These are phyloP conservation scores for Clathrospora elynae DNA, from an alignment of 2,329 filamentous ascomycete species.

Conservation along the genomic window DNA sequence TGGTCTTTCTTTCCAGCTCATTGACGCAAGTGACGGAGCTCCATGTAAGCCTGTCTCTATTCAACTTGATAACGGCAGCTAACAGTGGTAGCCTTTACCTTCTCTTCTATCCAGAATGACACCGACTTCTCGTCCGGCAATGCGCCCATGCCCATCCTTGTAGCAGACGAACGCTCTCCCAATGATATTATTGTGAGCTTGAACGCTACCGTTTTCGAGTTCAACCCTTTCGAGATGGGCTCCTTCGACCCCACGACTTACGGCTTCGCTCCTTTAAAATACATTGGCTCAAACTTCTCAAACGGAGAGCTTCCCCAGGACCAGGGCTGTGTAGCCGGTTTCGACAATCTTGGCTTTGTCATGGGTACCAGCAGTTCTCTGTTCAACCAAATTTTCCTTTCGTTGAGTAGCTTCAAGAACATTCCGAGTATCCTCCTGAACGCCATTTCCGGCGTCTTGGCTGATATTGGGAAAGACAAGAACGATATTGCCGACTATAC, in stretches of 20 bases:
- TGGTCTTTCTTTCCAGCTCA: slow-evolving; percentile 82
- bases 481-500: slow-evolving; percentile 75
- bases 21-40: slow-evolving; percentile 76
- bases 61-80: slow-evolving; percentile 67
- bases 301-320: slow-evolving; percentile 62
- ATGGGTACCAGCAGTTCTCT: slow-evolving; percentile 86
- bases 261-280: slow-evolving; percentile 72
- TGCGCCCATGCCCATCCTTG: slow-evolving; percentile 73
- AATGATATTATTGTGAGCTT: slow-evolving; percentile 64
- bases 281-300: slow-evolving; percentile 74
- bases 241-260: slow-evolving; percentile 74
- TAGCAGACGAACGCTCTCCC: slow-evolving; percentile 70
- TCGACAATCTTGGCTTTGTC: slow-evolving; percentile 80
- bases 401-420: slow-evolving; percentile 61
- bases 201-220: slow-evolving; percentile 79
- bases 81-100: slow-evolving; percentile 67
- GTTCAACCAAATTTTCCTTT: slow-evolving; percentile 78
- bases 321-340: slow-evolving; percentile 72
- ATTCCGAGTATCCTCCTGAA: slow-evolving; percentile 58
- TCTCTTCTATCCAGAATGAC: slow-evolving; percentile 74
- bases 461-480: slow-evolving; percentile 60
- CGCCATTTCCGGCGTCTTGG: slow-evolving; percentile 60
- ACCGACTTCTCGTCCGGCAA: slow-evolving; percentile 66
- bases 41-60: slow-evolving; percentile 63
- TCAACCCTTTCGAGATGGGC: slow-evolving; percentile 80